phyloP scores from a whole-genome alignment of 1,284 basidiomycete genomes.

The Ganoderma lucidum region DNA sequence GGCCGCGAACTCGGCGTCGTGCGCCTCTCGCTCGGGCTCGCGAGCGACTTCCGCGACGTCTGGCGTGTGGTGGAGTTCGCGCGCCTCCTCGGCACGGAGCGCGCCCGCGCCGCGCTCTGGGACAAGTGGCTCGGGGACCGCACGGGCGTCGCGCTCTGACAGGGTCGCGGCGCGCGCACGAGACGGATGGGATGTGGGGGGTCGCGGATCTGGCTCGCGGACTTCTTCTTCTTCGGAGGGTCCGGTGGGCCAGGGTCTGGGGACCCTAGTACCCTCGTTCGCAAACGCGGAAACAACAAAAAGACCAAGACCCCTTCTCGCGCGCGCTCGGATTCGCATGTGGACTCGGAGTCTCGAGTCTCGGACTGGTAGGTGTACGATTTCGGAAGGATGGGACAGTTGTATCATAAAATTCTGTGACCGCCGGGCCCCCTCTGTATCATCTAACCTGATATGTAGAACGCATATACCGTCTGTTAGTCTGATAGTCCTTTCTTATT shows the following conservation, averaged over 20 bases:
- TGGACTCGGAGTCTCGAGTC: not conserved
- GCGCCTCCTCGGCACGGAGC: conserved; percentile 53
- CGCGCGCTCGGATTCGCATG: not conserved
- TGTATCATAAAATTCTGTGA: conserved; percentile 12
- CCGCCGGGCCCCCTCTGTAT: conserved; percentile 23
- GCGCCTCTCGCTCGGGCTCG: conserved; percentile 77
- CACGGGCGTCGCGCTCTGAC: conserved; percentile 32
- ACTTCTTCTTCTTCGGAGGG: not conserved
- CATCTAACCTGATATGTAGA: conserved; percentile 27
- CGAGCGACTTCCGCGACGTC: conserved; percentile 76
- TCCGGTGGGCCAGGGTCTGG: not conserved
- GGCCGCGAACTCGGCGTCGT: conserved; percentile 78
- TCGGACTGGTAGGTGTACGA: conserved; percentile 15
- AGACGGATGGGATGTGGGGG: no score
- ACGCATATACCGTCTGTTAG: conserved; percentile 1
- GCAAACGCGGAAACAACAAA: not conserved
- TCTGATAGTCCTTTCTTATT: not conserved
- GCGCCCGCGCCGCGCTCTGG: conserved; percentile 47
- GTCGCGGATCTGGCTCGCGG: not conserved
- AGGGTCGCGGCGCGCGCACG: no score
- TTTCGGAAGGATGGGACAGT: conserved; percentile 11
- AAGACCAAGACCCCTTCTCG: not conserved
- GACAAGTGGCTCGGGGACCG: conserved; percentile 40
- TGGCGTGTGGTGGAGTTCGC: conserved; percentile 74
- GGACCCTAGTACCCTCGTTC: not conserved